A percentile compares a stretch with the other conserved stretches of the same genome.
phyloP scores from a whole-genome alignment of 495 filamentous ascomycete species.

The Penicillium maclennaniae region DNA sequence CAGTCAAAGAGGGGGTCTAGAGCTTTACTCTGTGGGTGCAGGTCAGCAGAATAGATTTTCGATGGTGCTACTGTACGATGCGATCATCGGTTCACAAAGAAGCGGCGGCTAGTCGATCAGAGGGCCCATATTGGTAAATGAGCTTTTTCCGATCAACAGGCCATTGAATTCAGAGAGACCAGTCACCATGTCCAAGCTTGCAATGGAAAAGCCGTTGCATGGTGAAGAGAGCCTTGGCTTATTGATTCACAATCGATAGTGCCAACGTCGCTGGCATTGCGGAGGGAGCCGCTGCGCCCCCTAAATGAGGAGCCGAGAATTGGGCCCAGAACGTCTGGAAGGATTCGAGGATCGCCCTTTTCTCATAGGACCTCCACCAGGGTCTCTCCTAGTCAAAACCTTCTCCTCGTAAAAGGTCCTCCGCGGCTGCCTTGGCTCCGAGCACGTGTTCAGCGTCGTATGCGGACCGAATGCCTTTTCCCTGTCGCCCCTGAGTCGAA shows the following conservation, averaged over 20 bases:
- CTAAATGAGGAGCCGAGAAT: neutral
- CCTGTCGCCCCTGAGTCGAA: slow-evolving; percentile 2
- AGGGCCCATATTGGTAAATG: neutral
- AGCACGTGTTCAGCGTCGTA: slow-evolving; percentile 22
- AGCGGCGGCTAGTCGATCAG: neutral
- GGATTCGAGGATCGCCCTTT: slow-evolving; percentile 1
- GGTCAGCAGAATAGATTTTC: neutral
- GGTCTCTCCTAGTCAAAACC: neutral
- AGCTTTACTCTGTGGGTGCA: neutral
- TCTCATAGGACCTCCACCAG: neutral
- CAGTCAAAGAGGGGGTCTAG: slow-evolving; percentile 4
- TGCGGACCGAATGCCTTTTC: slow-evolving; percentile 18
- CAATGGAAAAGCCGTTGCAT: neutral
- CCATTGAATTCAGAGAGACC: neutral
- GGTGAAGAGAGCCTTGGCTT: neutral
- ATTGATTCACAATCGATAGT: slow-evolving; percentile 10
- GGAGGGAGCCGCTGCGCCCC: slow-evolving; percentile 7
- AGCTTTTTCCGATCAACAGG: neutral
- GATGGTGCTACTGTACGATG: neutral
- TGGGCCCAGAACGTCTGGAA: slow-evolving; percentile 3
- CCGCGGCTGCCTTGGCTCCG: slow-evolving; percentile 3
- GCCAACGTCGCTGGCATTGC: slow-evolving; percentile 3
- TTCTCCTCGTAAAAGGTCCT: neutral
- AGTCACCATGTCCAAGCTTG: neutral
- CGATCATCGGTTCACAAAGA: neutral